Evolutionary conservation across 2,329 filamentous ascomycete genomes (phyloP), one percentile per base, ranked within the genome.

Genomic region (Fusarium incarnatum): DNA sequence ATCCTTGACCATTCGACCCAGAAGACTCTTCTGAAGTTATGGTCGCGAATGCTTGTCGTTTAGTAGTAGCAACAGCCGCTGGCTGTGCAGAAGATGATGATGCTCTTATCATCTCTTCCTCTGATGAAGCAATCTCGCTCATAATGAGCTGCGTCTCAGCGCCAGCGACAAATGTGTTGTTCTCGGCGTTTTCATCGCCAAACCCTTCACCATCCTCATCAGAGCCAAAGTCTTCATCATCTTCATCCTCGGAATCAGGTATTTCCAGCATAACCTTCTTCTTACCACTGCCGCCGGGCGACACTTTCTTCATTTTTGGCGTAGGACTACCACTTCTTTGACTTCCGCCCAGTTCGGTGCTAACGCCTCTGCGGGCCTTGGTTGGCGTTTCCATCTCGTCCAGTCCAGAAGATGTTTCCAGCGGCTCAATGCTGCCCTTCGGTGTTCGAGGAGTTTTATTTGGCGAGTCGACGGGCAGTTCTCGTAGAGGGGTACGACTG

Each of bases 231-330:
- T 75, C 73, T 3, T 75, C 71, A 2, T 78, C 78, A 10, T 77
- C 72, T 9, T 84, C 83, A 13, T 82, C 83, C 40, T 87, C 85
- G 2, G 85, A 85, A 62, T 87, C 85, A 1, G 85, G 83, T 30
- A 87, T 86, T 60, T 86, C 83, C 22, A 74, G 57, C 22, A 71
- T 49, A 6, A 60, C 68, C 18, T 45, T 68, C 30, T 68, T 69
- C 37, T 70, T 72, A 4, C 60, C 66, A 28, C 59, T 69, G 1
- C 60, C 60, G 1, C 60, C 60, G 10, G 74, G 65, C 5, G 74
- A 70, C 18, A 68, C 64, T 27, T 34, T 49, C 34, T 73, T 76
- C 60, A 70, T 72, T 32, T 23, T 69, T 50, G 73, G 73, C 5
- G 74, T 68, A 18, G 73, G 64, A 25, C 61, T 73, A 16, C 56